A percentile compares a stretch with the other conserved stretches of the same genome.
Evolutionary conservation across 2,329 filamentous ascomycete species (phyloP).

Genomic region (Aurifilum marmelostoma): DNA sequence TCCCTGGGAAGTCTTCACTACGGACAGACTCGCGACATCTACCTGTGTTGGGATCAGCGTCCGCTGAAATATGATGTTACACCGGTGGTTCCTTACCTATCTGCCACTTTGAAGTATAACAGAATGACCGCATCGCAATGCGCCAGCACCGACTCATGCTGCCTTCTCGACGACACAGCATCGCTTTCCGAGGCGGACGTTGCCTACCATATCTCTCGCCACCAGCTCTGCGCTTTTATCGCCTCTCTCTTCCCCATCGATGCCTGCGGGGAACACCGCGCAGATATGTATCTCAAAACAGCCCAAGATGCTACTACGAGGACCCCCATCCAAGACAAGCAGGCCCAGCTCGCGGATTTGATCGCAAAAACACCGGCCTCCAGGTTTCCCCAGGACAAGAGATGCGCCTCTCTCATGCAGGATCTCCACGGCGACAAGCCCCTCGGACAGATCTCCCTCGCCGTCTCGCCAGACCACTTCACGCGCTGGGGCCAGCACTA

Average conservation of each 20-base stretch:
- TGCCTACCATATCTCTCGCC: slow-evolving; percentile 57
- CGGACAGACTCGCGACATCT: slow-evolving; percentile 62
- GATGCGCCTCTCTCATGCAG: slow-evolving; percentile 51
- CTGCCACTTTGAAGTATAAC: slow-evolving; percentile 41
- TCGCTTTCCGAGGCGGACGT: slow-evolving; percentile 37
- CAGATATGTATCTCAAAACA: background rate
- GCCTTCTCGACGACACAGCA: slow-evolving; percentile 27
- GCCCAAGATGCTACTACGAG: background rate
- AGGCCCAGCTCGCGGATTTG: slow-evolving; percentile 37
- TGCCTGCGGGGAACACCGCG: slow-evolving; percentile 42
- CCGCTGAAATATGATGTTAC: slow-evolving; percentile 20
- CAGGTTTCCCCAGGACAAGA: slow-evolving; percentile 39
- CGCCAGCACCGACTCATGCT: slow-evolving; percentile 23
- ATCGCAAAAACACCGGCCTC: slow-evolving; percentile 42
- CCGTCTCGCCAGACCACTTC: slow-evolving; percentile 48
- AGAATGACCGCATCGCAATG: slow-evolving; percentile 32
- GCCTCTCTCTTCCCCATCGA: slow-evolving; percentile 47
- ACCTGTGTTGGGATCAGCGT: slow-evolving; percentile 43
- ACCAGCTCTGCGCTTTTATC: slow-evolving; percentile 54
- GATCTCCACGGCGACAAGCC: slow-evolving; percentile 51
- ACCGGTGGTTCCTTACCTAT: slow-evolving; percentile 35
- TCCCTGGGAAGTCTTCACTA: slow-evolving; percentile 59
- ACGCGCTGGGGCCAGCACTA: slow-evolving; percentile 61
- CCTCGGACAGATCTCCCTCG: slow-evolving; percentile 55
- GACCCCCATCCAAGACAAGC: slow-evolving; percentile 14